Base-by-base conservation (phyloP, 257 asterid genomes). In the Eucommia ulmoides region DNA sequence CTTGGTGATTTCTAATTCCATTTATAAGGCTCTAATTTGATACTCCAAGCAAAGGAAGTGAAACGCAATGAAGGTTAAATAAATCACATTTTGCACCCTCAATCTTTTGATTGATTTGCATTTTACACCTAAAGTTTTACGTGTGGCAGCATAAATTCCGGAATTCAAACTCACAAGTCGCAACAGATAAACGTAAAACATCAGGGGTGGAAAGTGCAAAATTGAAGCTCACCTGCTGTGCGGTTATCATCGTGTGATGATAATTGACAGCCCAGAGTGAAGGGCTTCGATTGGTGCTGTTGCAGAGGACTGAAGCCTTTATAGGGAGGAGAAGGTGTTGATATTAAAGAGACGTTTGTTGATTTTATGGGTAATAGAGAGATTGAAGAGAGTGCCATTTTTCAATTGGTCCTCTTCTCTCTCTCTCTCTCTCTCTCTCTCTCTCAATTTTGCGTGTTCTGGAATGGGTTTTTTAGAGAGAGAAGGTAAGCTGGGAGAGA, bases 291-390 rank as follows among this genome's bases (percentile, higher is more conserved):
- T 47, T 76, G 50, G 51, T 23, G 47, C 11, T 52, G 62, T 24
- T 55, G 53, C 51, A 70, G 42, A 70, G 42, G 50, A 20, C 38
- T 61, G 48, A 21, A 53, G 52, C 6, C 66, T 62, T 65, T n/a
- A n/a, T n/a, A n/a, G 24, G 54, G 47, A 6, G 61, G 8, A 61
- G 15, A 14, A 52, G 63, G 51, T 3, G 72, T 51, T 22, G 63
- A 53, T 3, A 70, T 51, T 22, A 81, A 68, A 47, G 71, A 51
- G 42, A 59, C 33, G 45, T 51, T 65, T 0, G 64, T 54, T 66
- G 88, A 72, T 65, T 77, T 81, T 53, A 75, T 21, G 58, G 74
- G 74, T 18, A 74, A 47, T 35, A 77, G 25, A 53, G 95, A 75
- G 65, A 74, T 55, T 51, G 87, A 79, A 66, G 70, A 25, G 17